Conservation (phyloP, 2,329 filamentous ascomycete genomes). For the Lecanosticta acicola region DNA sequence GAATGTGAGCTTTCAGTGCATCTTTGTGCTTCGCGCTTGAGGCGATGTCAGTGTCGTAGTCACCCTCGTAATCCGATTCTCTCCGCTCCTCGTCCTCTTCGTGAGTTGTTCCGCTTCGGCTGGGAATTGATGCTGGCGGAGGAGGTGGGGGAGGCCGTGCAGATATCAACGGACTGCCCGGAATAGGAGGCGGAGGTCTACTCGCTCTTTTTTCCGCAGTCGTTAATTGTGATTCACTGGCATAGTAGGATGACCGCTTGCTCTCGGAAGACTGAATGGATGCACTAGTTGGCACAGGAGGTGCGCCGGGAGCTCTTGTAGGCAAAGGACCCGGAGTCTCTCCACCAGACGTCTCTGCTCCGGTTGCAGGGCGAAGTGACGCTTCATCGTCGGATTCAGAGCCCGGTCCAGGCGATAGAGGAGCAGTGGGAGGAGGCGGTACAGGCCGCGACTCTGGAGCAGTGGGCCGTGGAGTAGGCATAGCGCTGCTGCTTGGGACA, state of each 20-base stretch:
- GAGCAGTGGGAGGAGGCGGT: conserved; percentile 32
- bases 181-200: conserved; percentile 32
- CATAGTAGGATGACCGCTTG: conserved; percentile 39
- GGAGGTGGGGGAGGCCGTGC: conserved; percentile 44
- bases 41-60: conserved; percentile 96
- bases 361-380: conserved; percentile 46
- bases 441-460: conserved; percentile 28
- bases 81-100: conserved; percentile 65
- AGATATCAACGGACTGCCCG: conserved; percentile 33
- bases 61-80: conserved; percentile 89
- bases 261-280: conserved; percentile 28
- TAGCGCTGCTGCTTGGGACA: conserved; percentile 12
- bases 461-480: conserved; percentile 10
- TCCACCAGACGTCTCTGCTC: conserved; percentile 32
- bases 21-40: conserved; percentile 93
- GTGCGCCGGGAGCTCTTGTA: conserved; percentile 31
- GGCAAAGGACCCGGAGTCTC: conserved; percentile 26
- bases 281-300: conserved; percentile 29
- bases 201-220: conserved; percentile 35
- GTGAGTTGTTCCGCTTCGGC: conserved; percentile 30
- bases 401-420: conserved; percentile 64
- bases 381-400: conserved; percentile 88
- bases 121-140: conserved; percentile 39
- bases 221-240: conserved; percentile 33
- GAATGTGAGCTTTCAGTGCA: conserved; percentile 74